A percentile compares a stretch with the other conserved stretches of the same genome.
phyloP scores from a whole-genome alignment of 2,329 filamentous ascomycete species.

The Aspergillus sp. region DNA sequence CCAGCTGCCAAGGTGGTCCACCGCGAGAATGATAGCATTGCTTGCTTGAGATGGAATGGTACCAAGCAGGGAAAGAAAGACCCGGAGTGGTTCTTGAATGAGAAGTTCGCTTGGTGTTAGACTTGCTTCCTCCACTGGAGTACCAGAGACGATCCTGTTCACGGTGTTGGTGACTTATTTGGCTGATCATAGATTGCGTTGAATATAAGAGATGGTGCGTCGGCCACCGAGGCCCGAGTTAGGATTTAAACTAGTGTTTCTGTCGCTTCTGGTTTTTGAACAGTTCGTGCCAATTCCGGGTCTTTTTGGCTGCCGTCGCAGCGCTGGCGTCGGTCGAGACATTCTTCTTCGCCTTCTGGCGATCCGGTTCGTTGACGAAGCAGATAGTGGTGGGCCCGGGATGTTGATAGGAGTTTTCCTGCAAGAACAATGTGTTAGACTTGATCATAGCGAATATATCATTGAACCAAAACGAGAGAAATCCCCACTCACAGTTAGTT shows the following conservation, averaged over 20 bases:
- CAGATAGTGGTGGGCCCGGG: constrained; percentile 38
- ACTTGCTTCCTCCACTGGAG: neutral
- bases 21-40: constrained; percentile 48
- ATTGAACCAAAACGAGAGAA: neutral
- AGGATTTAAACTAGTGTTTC: constrained; percentile 25
- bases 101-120: constrained; percentile 52
- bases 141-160: neutral
- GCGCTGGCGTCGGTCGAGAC: constrained; percentile 21
- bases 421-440: constrained; percentile 8
- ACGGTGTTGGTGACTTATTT: neutral
- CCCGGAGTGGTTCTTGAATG: constrained; percentile 48
- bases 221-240: neutral
- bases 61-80: constrained; percentile 36
- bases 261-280: constrained; percentile 38
- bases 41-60: constrained; percentile 49
- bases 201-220: neutral
- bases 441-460: neutral
- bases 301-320: constrained; percentile 31
- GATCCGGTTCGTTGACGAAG: constrained; percentile 33
- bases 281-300: constrained; percentile 46
- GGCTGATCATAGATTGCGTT: neutral
- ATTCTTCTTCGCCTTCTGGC: constrained; percentile 28
- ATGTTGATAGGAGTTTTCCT: constrained; percentile 34
- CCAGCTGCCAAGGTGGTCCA: constrained; percentile 41
- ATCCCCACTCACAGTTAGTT: constrained; percentile 30